Percentiles rank a stretch among this genome's conserved stretches.
Evolutionary conservation across 2,329 filamentous ascomycete species (phyloP).

Genomic region (Emmonsiellopsis sp.): DNA sequence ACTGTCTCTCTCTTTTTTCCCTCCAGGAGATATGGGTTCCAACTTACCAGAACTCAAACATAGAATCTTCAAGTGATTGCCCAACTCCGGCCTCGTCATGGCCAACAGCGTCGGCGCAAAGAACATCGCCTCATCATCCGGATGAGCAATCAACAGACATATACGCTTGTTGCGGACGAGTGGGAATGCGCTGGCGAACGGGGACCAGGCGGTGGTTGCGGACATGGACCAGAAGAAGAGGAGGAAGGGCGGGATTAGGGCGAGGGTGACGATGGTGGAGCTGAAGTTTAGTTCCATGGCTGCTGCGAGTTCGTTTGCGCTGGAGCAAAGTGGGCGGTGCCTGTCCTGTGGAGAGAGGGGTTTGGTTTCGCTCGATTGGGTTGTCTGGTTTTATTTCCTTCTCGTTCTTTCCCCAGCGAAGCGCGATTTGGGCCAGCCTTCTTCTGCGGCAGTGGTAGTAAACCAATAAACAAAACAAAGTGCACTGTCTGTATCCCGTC

Average conservation of each 20-base stretch:
- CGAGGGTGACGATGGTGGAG: slow-evolving; percentile 17
- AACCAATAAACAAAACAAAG: too few species aligned
- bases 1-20: background rate
- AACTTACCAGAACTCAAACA: slow-evolving; percentile 73
- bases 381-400: too few species aligned
- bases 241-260: slow-evolving; percentile 31
- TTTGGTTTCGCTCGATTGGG: too few species aligned
- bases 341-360: too few species aligned
- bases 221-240: slow-evolving; percentile 36
- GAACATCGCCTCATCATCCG: slow-evolving; percentile 99
- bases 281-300: background rate
- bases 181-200: slow-evolving; percentile 40
- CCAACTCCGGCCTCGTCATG: slow-evolving; percentile 67
- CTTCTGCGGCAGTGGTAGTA: too few species aligned
- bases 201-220: slow-evolving; percentile 28
- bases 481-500: too few species aligned
- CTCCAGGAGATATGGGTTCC: background rate
- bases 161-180: slow-evolving; percentile 73
- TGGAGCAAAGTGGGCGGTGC: too few species aligned
- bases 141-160: slow-evolving; percentile 88
- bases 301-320: background rate
- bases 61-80: slow-evolving; percentile 89
- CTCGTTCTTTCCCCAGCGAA: too few species aligned
- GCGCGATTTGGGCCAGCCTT: too few species aligned
- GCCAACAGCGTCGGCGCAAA: slow-evolving; percentile 82